Percentiles rank a stretch among this genome's conserved stretches.
These are phyloP conservation scores for Cyberlindnera veronae DNA, from an alignment of 805 yeast genomes.

Conservation along the genomic window DNA sequence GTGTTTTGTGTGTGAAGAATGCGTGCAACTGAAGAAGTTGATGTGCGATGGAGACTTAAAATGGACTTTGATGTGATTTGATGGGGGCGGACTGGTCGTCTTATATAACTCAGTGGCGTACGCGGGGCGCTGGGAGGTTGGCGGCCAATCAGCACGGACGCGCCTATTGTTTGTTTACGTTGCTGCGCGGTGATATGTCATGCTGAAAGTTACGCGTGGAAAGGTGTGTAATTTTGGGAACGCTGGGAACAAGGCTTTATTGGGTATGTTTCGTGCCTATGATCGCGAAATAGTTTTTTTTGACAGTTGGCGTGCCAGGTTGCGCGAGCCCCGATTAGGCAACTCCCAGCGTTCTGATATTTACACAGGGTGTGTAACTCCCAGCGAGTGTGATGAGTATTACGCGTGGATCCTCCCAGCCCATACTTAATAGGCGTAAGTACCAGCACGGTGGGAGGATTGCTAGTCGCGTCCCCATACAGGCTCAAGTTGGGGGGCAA, in stretches of 20 bases:
- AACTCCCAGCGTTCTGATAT: slow-evolving; percentile 10
- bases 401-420: slow-evolving; percentile 4
- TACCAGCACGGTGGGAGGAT: slow-evolving; percentile 6
- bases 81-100: slow-evolving; percentile 67
- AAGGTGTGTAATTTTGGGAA: slow-evolving; percentile 6
- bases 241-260: slow-evolving; percentile 4
- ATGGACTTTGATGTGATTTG: slow-evolving; percentile 83
- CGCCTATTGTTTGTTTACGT: slow-evolving; percentile 13
- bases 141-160: slow-evolving; percentile 53
- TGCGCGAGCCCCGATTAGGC: background rate
- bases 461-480: background rate
- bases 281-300: background rate
- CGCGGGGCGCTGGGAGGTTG: slow-evolving; percentile 95
- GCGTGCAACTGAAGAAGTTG: slow-evolving; percentile 51
- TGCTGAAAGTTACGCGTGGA: slow-evolving; percentile 9
- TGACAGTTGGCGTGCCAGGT: background rate
- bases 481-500: too few relatives aligned
- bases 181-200: slow-evolving; percentile 93
- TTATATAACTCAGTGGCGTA: slow-evolving; percentile 95
- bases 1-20: background rate
- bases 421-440: slow-evolving; percentile 6
- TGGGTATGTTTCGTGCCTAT: background rate
- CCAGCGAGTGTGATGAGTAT: slow-evolving; percentile 1
- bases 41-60: slow-evolving; percentile 41
- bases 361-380: slow-evolving; percentile 2